These are phyloP conservation scores for Phytophthora sp. DNA, from an alignment of 352 stramenopile genomes.

Conservation along the genomic window DNA sequence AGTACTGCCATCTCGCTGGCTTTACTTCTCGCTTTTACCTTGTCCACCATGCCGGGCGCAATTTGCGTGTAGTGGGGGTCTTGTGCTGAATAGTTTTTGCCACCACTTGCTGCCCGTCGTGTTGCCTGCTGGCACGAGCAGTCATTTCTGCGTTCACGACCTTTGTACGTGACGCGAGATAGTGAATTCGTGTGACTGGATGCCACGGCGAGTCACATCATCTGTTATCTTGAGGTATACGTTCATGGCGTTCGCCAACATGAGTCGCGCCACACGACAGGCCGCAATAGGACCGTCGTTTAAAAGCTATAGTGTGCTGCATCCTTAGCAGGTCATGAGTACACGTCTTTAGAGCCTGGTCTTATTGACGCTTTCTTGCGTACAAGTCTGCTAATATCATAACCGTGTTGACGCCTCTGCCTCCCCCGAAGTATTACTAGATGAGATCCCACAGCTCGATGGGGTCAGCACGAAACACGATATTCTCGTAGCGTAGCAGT, in stretches of 20 bases:
- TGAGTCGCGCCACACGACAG: constrained; percentile 1
- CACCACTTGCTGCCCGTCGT: not conserved
- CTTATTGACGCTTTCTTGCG: not conserved
- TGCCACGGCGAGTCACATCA: constrained; percentile 1
- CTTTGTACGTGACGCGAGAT: not conserved
- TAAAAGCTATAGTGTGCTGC: constrained; percentile 8
- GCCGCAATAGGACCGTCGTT: not conserved
- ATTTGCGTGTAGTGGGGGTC: constrained; percentile 4
- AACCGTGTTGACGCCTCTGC: not conserved
- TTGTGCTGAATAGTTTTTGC: not conserved
- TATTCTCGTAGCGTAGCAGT: not conserved
- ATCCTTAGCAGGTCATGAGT: constrained; percentile 4
- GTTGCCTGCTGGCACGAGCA: not conserved
- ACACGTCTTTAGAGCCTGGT: not conserved
- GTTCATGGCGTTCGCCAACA: constrained; percentile 2
- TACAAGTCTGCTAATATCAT: not conserved
- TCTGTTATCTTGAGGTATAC: constrained; percentile 8
- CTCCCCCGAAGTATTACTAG: not conserved
- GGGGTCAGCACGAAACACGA: not conserved
- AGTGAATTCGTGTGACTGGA: not conserved
- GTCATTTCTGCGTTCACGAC: not conserved
- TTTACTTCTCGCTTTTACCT: too few species aligned
- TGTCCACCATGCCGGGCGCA: not conserved
- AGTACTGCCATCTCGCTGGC: too few species aligned
- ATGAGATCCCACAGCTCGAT: not conserved